Conservation (phyloP, 2,329 filamentous ascomycete species). For the Beauveria pseudobassiana region DNA sequence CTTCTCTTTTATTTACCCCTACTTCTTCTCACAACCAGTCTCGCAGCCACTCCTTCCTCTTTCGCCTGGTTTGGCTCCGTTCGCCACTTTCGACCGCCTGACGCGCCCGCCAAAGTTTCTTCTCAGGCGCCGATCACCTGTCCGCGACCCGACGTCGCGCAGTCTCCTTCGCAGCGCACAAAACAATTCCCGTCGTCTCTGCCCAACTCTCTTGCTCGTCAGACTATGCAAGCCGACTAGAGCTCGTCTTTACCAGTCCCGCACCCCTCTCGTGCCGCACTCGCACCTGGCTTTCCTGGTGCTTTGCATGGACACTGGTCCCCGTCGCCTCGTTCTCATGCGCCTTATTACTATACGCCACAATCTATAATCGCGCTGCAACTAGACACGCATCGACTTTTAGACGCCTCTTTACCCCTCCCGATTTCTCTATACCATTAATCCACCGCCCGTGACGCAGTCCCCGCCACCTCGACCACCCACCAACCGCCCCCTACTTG, state of each 20-base stretch:
- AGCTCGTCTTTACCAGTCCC: neutral
- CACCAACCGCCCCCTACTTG: neutral
- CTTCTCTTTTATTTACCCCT: slow-evolving; percentile 10
- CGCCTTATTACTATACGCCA: slow-evolving; percentile 2
- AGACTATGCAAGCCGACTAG: slow-evolving; percentile 8
- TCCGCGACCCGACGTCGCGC: slow-evolving; percentile 6
- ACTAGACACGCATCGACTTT: slow-evolving; percentile 5
- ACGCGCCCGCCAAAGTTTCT: neutral
- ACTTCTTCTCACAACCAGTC: slow-evolving; percentile 12
- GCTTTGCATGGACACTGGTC: neutral
- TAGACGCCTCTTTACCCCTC: slow-evolving; percentile 1
- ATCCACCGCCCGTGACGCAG: neutral
- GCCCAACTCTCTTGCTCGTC: neutral
- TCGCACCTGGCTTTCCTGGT: neutral
- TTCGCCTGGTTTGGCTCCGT: neutral
- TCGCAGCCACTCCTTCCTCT: neutral
- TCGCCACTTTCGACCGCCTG: neutral
- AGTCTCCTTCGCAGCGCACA: neutral
- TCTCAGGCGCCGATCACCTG: neutral
- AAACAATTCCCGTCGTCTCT: neutral
- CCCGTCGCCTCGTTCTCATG: slow-evolving; percentile 1
- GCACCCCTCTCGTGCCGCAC: neutral
- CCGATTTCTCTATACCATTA: neutral
- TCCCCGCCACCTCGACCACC: neutral
- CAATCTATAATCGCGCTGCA: neutral